Percentiles rank a stretch among this genome's conserved stretches.
phyloP scores from a whole-genome alignment of 352 stramenopile genomes.

The Phytophthora fragariaefolia region DNA sequence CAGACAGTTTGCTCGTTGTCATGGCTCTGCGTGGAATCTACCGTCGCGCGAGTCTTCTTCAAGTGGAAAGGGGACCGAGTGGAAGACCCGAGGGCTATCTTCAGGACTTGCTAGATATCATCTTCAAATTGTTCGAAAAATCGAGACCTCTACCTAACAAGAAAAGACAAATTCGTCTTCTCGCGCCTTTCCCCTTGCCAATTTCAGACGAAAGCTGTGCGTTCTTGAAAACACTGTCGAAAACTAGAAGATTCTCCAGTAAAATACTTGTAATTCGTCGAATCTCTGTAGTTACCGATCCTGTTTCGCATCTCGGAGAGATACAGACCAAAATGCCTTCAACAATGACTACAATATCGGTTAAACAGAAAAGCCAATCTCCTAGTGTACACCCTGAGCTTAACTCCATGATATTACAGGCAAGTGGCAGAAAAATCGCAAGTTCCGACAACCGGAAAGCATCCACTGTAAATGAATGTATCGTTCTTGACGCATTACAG shows the following conservation, averaged over 20 bases:
- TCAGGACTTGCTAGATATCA: neutral
- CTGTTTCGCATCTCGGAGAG: neutral
- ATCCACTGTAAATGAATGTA: neutral
- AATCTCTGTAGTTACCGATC: neutral
- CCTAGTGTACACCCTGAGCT: neutral
- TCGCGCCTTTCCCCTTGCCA: slow-evolving; percentile 5
- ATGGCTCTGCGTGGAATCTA: slow-evolving; percentile 18
- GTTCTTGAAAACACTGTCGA: slow-evolving; percentile 8
- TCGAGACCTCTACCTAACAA: neutral
- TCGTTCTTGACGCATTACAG: slow-evolving; percentile 13
- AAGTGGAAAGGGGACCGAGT: neutral
- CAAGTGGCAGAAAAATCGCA: neutral
- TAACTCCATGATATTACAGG: neutral
- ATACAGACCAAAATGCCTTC: neutral
- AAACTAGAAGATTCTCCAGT: slow-evolving; percentile 3
- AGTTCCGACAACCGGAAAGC: neutral
- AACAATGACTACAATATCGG: slow-evolving; percentile 4
- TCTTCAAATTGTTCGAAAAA: slow-evolving; percentile 6
- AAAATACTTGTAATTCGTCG: neutral
- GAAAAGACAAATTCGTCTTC: slow-evolving; percentile 6
- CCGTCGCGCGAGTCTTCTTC: neutral
- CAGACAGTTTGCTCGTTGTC: slow-evolving; percentile 5
- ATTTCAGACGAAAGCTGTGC: slow-evolving; percentile 12
- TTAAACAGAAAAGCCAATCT: slow-evolving; percentile 3
- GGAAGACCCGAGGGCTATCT: neutral